A percentile compares a stretch with the other conserved stretches of the same genome.
phyloP scores from a whole-genome alignment of 805 yeast genomes.

The Schizosaccharomyces cryophilus region DNA sequence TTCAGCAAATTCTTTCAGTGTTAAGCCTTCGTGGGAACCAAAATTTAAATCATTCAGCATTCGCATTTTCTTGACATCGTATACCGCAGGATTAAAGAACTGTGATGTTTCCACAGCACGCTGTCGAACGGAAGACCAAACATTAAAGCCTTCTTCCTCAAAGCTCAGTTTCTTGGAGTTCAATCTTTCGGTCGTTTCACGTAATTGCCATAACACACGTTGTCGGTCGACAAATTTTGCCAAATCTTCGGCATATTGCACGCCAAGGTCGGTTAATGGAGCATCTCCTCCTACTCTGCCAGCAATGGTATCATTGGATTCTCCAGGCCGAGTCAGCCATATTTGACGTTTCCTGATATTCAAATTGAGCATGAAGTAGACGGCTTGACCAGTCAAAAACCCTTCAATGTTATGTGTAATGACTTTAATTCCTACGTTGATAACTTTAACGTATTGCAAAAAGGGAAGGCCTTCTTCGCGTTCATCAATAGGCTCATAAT shows the following conservation, averaged over 20 bases:
- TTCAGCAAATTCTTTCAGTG: slow-evolving; percentile 74
- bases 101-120: slow-evolving; percentile 87
- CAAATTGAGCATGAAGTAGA: slow-evolving; percentile 83
- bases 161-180: neutral
- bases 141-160: slow-evolving; percentile 38
- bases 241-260: slow-evolving; percentile 55
- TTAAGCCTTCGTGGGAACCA: slow-evolving; percentile 91
- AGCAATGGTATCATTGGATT: slow-evolving; percentile 68
- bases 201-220: neutral
- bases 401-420: slow-evolving; percentile 70
- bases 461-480: slow-evolving; percentile 28
- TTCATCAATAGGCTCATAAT: slow-evolving; percentile 52
- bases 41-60: slow-evolving; percentile 90
- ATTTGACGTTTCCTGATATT: slow-evolving; percentile 80
- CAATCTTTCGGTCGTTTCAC: neutral
- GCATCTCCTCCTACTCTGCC: slow-evolving; percentile 96
- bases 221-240: slow-evolving; percentile 45
- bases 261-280: slow-evolving; percentile 57
- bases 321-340: slow-evolving; percentile 92
- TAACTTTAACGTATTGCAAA: slow-evolving; percentile 62
- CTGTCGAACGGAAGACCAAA: slow-evolving; percentile 82
- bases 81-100: slow-evolving; percentile 56
- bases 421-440: slow-evolving; percentile 72
- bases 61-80: slow-evolving; percentile 89
- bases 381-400: slow-evolving; percentile 76